Evolutionary conservation across 106 monocot species (phyloP).

Genomic region (Dactylorhiza incarnata): DNA sequence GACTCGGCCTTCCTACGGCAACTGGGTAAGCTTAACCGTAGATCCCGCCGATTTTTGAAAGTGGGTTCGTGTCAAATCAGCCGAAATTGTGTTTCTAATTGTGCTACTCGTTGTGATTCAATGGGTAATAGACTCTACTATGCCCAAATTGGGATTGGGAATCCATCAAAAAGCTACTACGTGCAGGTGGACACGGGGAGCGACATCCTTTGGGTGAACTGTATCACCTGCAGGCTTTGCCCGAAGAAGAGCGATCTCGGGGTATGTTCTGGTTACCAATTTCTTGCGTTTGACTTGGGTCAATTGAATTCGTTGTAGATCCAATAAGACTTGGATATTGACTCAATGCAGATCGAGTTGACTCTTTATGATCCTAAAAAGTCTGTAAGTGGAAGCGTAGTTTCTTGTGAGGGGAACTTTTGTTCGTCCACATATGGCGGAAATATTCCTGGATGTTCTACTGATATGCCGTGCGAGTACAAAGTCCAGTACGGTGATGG

Average conservation of each 20-base stretch:
- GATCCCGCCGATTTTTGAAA: not conserved
- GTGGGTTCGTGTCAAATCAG: not conserved
- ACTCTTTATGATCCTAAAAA: constrained; percentile 63
- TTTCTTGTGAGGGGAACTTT: constrained; percentile 55
- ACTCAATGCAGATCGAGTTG: constrained; percentile 47
- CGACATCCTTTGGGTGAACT: constrained; percentile 19
- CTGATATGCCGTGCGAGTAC: constrained; percentile 47
- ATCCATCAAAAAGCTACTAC: constrained; percentile 13
- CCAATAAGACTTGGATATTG: not conserved
- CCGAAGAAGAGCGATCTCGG: constrained; percentile 17
- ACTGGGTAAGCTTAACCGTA: constrained; percentile 40
- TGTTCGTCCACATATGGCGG: constrained; percentile 39
- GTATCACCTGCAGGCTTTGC: constrained; percentile 15
- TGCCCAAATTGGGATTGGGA: constrained; percentile 21
- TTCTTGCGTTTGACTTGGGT: not conserved
- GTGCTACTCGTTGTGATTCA: not conserved
- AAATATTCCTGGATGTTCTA: constrained; percentile 29
- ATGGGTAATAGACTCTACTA: constrained; percentile 18
- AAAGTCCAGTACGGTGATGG: constrained; percentile 81
- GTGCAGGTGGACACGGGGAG: constrained; percentile 26
- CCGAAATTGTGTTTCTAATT: not conserved
- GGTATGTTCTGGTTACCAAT: constrained; percentile 7
- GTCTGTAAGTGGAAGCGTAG: constrained; percentile 34
- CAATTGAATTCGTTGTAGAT: too few species aligned
- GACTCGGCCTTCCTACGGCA: constrained; percentile 48